Percentiles rank a stretch among this genome's conserved stretches.
Conservation (phyloP, 225 moss, liverwort and hornwort genomes). For the Sphagnum tenellum region DNA sequence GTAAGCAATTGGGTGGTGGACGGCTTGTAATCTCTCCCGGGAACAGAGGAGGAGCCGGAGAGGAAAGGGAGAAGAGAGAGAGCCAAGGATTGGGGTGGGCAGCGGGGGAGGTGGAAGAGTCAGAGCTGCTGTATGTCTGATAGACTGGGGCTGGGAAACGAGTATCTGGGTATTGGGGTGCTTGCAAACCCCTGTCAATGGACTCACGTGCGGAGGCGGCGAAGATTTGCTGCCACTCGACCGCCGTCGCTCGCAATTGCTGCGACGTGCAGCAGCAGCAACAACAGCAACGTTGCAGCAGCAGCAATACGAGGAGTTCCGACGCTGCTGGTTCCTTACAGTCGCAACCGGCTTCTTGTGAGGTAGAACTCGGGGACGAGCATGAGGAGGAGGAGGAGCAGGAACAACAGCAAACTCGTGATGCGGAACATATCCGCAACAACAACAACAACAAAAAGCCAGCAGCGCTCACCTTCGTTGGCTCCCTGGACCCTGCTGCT, state of each 20-base stretch:
- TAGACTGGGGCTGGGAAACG: constrained; percentile 79
- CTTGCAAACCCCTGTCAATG: constrained; percentile 95
- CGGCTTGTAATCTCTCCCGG: too few species aligned
- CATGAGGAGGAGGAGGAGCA: constrained; percentile 12
- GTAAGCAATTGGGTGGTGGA: too few species aligned
- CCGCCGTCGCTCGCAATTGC: constrained; percentile 48
- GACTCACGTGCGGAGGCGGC: constrained; percentile 91
- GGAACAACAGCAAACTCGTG: not conserved
- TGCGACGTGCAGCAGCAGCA: constrained; percentile 1
- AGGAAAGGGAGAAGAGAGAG: too few species aligned
- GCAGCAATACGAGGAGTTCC: not conserved
- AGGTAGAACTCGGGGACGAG: constrained; percentile 29
- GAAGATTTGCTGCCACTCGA: constrained; percentile 97
- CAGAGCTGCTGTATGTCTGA: constrained; percentile 91
- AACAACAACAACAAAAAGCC: constrained; percentile 2
- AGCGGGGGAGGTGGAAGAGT: not conserved
- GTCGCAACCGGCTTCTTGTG: constrained; percentile 37
- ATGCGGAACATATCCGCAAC: constrained; percentile 6
- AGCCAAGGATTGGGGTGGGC: not conserved
- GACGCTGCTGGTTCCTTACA: constrained; percentile 17
- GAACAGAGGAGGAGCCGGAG: too few species aligned
- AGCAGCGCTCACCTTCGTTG: constrained; percentile 10
- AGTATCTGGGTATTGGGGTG: constrained; percentile 60
- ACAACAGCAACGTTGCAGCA: not conserved
- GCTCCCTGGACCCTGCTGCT: constrained; percentile 43